Evolutionary conservation across 2,329 filamentous ascomycete genomes (phyloP).

Genomic region (Pyricularia pennisetigena): DNA sequence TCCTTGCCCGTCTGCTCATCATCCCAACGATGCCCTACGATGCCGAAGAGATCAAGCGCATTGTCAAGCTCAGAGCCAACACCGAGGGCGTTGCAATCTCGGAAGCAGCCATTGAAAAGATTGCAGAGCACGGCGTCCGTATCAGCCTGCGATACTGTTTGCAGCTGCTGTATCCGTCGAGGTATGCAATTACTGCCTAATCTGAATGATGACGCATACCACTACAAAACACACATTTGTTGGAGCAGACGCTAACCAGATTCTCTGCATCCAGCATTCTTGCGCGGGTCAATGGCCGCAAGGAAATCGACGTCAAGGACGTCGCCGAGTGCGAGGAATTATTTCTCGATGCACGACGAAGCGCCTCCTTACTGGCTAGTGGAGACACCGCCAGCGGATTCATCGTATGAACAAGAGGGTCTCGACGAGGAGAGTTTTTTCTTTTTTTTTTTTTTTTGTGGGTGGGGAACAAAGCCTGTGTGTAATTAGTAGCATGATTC

Average conservation of each 20-base stretch:
- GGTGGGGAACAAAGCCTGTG: background rate
- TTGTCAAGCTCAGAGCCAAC: slow-evolving; percentile 74
- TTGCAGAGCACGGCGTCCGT: slow-evolving; percentile 76
- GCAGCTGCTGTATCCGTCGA: slow-evolving; percentile 81
- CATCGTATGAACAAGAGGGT: slow-evolving; percentile 38
- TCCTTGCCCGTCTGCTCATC: slow-evolving; percentile 88
- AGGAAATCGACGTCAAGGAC: slow-evolving; percentile 67
- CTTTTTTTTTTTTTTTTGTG: too few relatives aligned
- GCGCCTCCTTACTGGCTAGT: slow-evolving; percentile 56
- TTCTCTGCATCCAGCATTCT: slow-evolving; percentile 54
- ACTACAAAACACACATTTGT: slow-evolving; percentile 11
- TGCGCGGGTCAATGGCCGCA: slow-evolving; percentile 71
- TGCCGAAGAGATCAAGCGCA: slow-evolving; percentile 82
- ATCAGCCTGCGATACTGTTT: slow-evolving; percentile 89
- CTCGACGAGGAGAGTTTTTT: background rate
- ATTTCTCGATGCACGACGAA: slow-evolving; percentile 74
- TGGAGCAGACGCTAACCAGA: slow-evolving; percentile 12
- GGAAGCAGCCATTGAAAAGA: slow-evolving; percentile 76
- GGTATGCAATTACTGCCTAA: slow-evolving; percentile 30
- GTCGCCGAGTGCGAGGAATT: slow-evolving; percentile 74
- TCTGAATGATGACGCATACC: background rate
- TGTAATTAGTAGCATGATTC: background rate
- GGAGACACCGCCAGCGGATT: slow-evolving; percentile 52
- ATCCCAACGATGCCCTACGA: slow-evolving; percentile 89
- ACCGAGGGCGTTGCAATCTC: slow-evolving; percentile 73